Base-by-base conservation (phyloP, 2,329 filamentous ascomycete genomes). In the Chaetomium sp. region DNA sequence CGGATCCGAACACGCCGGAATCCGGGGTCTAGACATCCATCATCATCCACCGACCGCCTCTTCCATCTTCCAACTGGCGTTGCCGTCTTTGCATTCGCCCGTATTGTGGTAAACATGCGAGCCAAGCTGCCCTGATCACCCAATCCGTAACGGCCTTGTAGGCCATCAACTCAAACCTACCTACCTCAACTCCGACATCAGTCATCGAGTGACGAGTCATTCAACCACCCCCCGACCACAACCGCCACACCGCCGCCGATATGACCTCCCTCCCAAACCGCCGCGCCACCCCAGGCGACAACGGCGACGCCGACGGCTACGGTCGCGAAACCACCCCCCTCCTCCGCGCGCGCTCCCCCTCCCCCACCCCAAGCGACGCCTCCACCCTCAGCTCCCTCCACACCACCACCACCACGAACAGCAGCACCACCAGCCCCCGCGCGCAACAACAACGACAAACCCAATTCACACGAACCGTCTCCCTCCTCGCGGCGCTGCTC, bases 401-500 rank as follows among this genome's bases (percentile, higher is more conserved):
- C 45, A 21, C 4, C 45, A 38, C 4, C 13, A 42, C 16, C 4
- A 33, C 12, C 21, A 35, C 16, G 7, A 47, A 2, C 45, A 21
- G 13, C 35, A 42, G 7, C 42, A 21, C 45, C 45, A 47, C n/a
- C 42, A 21, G 16, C 19, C 21, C 7, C 1, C 45, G n/a, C n/a
- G n/a, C 38, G 38, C n/a, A n/a, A n/a, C n/a, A n/a, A n/a, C n/a
- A 10, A 45, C 16, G 16, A n/a, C 16, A 45, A 45, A 47, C 45
- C 45, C 45, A 47, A 1, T n/a, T 21, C 45, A 19, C 23, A 1
- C 45, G 45, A 6, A 47, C 7, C 69, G 63, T 84, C 54, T 82
- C 86, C 62, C 87, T 88, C 71, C 68, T 82, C 31, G 79, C 80
- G 25, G 82, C 86, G 31, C 81, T 87, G 33, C 68, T 86, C 19